Base-by-base conservation (phyloP, 768 basidiomycete species). In the Melanogaster broomeanus region DNA sequence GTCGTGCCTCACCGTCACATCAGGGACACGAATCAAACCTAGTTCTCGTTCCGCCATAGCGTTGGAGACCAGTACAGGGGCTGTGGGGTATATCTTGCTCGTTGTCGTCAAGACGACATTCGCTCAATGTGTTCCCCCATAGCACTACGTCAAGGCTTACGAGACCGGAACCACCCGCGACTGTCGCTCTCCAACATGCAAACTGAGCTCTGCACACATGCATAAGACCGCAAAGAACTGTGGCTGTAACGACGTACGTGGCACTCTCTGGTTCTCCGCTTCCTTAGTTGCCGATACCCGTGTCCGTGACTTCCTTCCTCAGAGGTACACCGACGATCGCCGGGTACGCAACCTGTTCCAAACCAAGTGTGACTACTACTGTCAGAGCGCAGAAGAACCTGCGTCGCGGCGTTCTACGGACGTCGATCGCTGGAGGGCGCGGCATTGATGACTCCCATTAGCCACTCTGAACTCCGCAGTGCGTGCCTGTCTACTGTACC, bases 91-190 rank as follows among this genome's bases (percentile, higher is more conserved):
- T 9, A 69, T 58, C n/a, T 46, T 37, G 8, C 31, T 39, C 3
- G 19, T 42, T 4, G 19, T 33, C 42, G 25, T 34, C n/a, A 18
- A 35, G n/a, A 25, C 18, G 27, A 30, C 48, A 49, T 49, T 42
- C 38, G 40, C 51, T 52, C 46, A 50, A 45, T 12, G 37, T 41
- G 35, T 19, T 9, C 22, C 22, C 33, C 7, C 42, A 42, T 59
- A 88, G 87, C 84, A 87, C 67, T 87, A 84, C 65, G 75, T 86
- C 42, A 73, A 74, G 33, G 60, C 74, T 24, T 88, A 87, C 59
- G 83, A 85, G 58, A 81, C 84, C 0, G 87, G 88, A 30, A 69
- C 75, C 49, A 77, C 68, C 48, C 67, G 65, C 45, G 86, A 89
- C 63, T 89, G 87, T 61, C 66, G 70, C 33, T 70, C 66, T 28